A percentile compares a stretch with the other conserved stretches of the same genome.
phyloP scores from a whole-genome alignment of 345 rosid genomes.

The Eucalyptus pauciflora region DNA sequence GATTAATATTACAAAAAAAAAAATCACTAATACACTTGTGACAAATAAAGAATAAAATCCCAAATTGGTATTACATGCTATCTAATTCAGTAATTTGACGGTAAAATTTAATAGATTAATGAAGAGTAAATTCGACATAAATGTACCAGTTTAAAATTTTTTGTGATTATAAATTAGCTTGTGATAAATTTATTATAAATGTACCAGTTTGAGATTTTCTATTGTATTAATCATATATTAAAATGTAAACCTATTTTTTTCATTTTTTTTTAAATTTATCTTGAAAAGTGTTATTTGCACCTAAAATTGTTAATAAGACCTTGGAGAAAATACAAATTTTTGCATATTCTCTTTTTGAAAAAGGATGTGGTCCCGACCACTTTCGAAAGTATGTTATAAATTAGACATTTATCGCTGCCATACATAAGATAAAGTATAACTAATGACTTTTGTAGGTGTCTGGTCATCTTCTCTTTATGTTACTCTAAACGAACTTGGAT shows the following conservation, averaged over 20 bases:
- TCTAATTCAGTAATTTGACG: fast-evolving
- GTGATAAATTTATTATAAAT: too few relatives aligned
- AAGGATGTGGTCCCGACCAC: not conserved
- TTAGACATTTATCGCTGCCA: not conserved
- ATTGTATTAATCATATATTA: too few relatives aligned
- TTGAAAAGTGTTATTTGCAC: not conserved
- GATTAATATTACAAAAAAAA: too few relatives aligned
- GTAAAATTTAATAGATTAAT: fast-evolving
- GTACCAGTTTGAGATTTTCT: fast-evolving
- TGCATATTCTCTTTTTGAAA: not conserved
- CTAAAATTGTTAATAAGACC: not conserved
- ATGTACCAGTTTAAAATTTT: fast-evolving
- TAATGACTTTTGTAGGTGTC: too few relatives aligned
- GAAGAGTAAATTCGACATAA: fast-evolving
- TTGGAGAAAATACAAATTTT: too few relatives aligned
- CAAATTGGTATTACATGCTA: fast-evolving
- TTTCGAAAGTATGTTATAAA: too few relatives aligned
- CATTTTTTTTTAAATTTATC: not conserved
- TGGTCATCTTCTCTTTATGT: not conserved
- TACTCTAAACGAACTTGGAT: not conserved
- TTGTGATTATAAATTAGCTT: too few relatives aligned
- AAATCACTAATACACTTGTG: too few relatives aligned
- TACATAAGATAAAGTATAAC: not conserved
- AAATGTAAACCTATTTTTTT: not conserved
- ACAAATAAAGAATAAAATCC: too few relatives aligned